Evolutionary conservation across 495 filamentous ascomycete species (phyloP).

Genomic region (Neurospora intermedia): DNA sequence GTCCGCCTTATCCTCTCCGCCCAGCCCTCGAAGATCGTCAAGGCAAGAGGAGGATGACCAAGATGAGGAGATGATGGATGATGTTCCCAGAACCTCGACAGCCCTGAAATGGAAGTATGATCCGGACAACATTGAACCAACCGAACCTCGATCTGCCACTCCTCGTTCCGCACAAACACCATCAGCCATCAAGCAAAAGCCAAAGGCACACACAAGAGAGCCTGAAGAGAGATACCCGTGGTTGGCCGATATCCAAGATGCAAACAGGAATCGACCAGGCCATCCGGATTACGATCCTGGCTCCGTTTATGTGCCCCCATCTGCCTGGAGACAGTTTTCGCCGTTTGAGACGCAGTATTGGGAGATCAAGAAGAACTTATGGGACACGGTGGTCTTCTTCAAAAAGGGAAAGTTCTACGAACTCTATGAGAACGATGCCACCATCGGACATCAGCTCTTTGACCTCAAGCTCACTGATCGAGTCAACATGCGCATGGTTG

Average conservation of each 20-base stretch:
- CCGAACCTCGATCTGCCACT: constrained; percentile 38
- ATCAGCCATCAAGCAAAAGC: constrained; percentile 26
- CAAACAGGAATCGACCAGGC: constrained; percentile 65
- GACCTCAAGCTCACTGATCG: constrained; percentile 96
- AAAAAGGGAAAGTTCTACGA: constrained; percentile 99
- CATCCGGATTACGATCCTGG: constrained; percentile 90
- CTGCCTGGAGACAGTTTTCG: constrained; percentile 68
- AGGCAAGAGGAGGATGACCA: constrained; percentile 4
- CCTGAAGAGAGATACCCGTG: constrained; percentile 78
- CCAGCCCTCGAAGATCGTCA: constrained; percentile 1
- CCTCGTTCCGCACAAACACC: constrained; percentile 29
- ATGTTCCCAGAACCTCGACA: constrained; percentile 51
- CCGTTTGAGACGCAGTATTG: constrained; percentile 98
- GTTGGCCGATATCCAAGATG: constrained; percentile 76
- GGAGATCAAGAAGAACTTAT: constrained; percentile 98
- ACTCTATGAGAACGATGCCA: constrained; percentile 96
- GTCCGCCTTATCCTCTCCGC: constrained; percentile 39
- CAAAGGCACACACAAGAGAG: constrained; percentile 65
- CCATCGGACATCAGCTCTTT: constrained; percentile 92
- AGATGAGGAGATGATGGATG: constrained; percentile 38
- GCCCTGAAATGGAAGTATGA: constrained; percentile 81
- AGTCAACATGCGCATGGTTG: constrained; percentile 99
- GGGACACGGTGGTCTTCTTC: constrained; percentile 98
- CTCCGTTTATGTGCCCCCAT: constrained; percentile 75
- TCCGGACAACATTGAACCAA: constrained; percentile 56